Conservation (phyloP, 305 asterid species). For the Fraxinus xanthoxyloides region DNA sequence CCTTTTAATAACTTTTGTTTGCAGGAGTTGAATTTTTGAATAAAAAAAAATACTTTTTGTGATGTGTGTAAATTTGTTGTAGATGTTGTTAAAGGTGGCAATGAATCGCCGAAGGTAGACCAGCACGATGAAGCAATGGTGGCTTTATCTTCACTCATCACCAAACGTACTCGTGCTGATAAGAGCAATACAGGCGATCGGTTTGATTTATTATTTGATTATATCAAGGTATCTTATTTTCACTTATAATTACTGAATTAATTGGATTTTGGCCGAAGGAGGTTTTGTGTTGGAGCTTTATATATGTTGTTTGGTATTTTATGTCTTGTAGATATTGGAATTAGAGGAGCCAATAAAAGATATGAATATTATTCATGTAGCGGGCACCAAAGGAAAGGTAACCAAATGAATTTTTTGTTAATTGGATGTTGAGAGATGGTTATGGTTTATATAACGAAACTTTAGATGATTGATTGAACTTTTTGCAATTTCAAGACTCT, state of each 20-base stretch:
- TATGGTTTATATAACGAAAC: background rate
- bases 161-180: constrained; percentile 89
- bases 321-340: constrained; percentile 62
- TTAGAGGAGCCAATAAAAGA: constrained; percentile 77
- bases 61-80: background rate
- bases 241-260: background rate
- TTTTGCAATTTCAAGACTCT: background rate
- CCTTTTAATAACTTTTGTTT: background rate
- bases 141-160: constrained; percentile 76
- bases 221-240: constrained; percentile 53
- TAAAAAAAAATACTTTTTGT: background rate
- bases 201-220: constrained; percentile 71
- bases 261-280: background rate
- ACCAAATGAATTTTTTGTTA: background rate
- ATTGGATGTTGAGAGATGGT: background rate
- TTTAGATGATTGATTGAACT: background rate
- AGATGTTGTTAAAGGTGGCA: background rate
- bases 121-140: constrained; percentile 83
- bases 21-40: background rate
- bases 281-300: background rate
- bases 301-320: background rate
- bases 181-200: constrained; percentile 77
- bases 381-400: constrained; percentile 98
- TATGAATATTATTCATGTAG: constrained; percentile 94
- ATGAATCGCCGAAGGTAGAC: constrained; percentile 24